Base-by-base conservation (phyloP, 2,329 filamentous ascomycete genomes). In the Diaporthe citrichinensis region DNA sequence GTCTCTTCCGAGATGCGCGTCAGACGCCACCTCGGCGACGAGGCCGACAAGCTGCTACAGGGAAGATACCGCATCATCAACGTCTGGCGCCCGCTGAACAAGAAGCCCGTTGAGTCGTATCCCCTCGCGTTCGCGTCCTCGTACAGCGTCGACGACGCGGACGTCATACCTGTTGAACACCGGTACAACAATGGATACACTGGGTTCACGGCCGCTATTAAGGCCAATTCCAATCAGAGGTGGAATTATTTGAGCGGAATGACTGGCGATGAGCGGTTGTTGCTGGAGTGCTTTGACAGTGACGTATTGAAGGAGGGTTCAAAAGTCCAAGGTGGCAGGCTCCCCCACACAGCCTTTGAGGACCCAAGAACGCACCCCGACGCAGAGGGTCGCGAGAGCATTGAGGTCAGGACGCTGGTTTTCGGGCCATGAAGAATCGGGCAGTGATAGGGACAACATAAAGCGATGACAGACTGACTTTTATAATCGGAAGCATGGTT, bases 201-300 rank as follows among this genome's bases (percentile, higher is more conserved):
- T 0, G 95, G 95, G 1, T 91, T 96, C 87, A 96, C 94, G 0
- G 93, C 94, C 1, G 91, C 88, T 0, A 92, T 98, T 67, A 85
- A 85, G 76, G 88, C 91, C 77, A 90, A 92, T 71, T 84, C 88
- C 0, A 82, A 75, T 0, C 94, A 96, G 83, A 86, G 90, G 82
- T 98, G 94, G 94, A 91, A 93, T 80, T 98, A 97, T 81, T 91
- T 94, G 85, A 94, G 92, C 74, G 94, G 94, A 3, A 95, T 97
- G 93, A 91, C 87, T 15, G 90, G 92, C 3, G 88, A 91, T 76
- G 94, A 96, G 85, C 85, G 93, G n/a, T 80, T 96, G 74, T 83
- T 96, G 81, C 87, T 97, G 44, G 93, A 96, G 87, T 97, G 94
- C 84, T 95, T 92, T 78, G 94, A 96, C 83, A 94, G 89, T 78